Percentiles rank a stretch among this genome's conserved stretches.
Conservation (phyloP, 1,139 yeast genomes). For the Hansenula lynferdii region DNA sequence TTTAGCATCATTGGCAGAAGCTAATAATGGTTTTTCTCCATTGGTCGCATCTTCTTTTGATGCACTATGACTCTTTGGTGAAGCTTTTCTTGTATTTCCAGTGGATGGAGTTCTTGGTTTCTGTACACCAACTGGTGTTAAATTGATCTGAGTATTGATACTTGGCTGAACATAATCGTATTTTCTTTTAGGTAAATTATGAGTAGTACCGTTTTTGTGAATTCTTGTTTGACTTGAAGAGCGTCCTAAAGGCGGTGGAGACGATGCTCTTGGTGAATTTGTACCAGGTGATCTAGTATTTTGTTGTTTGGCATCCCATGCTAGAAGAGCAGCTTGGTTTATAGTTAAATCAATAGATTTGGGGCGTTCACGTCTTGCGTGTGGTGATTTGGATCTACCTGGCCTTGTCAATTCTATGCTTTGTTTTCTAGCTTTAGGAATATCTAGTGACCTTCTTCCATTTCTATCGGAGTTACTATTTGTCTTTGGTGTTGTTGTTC, state of each 20-base stretch:
- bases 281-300: constrained; percentile 3
- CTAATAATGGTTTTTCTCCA: neutral
- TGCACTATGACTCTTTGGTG: neutral
- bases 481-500: neutral
- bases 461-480: neutral
- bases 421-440: constrained; percentile 11
- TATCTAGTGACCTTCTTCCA: constrained; percentile 17
- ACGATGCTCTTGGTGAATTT: constrained; percentile 11
- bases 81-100: neutral
- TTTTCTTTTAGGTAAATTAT: constrained; percentile 7
- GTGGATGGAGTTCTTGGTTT: constrained; percentile 1
- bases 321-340: constrained; percentile 24
- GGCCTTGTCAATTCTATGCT: neutral
- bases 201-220: neutral
- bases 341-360: constrained; percentile 21
- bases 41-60: neutral
- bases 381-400: constrained; percentile 11
- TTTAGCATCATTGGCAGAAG: neutral
- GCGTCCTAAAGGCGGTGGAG: constrained; percentile 9
- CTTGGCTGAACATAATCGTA: constrained; percentile 21
- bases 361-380: constrained; percentile 14
- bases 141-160: constrained; percentile 20
- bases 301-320: constrained; percentile 22
- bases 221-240: neutral
- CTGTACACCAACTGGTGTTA: constrained; percentile 13